These are phyloP conservation scores for Jasminum sambac DNA, from an alignment of 257 asterid species.

Conservation along the genomic window DNA sequence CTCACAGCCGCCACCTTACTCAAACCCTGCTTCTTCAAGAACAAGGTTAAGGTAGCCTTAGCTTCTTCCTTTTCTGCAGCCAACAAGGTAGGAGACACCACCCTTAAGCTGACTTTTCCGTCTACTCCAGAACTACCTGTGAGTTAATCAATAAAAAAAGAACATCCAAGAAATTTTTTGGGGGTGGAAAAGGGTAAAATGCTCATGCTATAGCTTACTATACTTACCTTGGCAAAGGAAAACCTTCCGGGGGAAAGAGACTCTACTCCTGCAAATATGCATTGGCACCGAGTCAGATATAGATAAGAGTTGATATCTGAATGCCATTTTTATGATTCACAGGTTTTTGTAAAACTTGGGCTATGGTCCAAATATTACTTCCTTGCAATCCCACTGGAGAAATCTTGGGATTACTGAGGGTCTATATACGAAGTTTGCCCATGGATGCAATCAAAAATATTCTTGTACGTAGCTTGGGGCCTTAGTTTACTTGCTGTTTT, in stretches of 20 bases:
- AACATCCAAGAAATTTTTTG: constrained; percentile 21
- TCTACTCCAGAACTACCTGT: constrained; percentile 69
- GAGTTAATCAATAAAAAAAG: constrained; percentile 29
- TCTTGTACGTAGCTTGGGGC: too few species aligned
- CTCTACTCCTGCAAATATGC: constrained; percentile 40
- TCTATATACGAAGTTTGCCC: too few species aligned
- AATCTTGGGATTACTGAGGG: too few species aligned
- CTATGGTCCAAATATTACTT: too few species aligned
- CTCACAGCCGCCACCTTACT: constrained; percentile 72
- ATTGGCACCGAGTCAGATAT: background rate
- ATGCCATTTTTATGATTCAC: background rate
- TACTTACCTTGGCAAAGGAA: constrained; percentile 52
- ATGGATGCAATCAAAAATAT: too few species aligned
- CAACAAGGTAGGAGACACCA: constrained; percentile 68
- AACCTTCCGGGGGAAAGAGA: constrained; percentile 47
- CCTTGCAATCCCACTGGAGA: too few species aligned
- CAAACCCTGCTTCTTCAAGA: constrained; percentile 82
- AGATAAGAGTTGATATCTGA: background rate
- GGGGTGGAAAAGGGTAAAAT: too few species aligned
- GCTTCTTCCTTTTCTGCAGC: constrained; percentile 97
- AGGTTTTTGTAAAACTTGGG: background rate
- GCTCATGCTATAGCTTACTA: constrained; percentile 59
- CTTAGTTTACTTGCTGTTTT: too few species aligned
- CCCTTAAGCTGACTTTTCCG: constrained; percentile 64
- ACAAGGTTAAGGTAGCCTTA: constrained; percentile 82